Conservation (phyloP, 1,284 basidiomycete species). For the Cryptococcus jaspeensis region DNA sequence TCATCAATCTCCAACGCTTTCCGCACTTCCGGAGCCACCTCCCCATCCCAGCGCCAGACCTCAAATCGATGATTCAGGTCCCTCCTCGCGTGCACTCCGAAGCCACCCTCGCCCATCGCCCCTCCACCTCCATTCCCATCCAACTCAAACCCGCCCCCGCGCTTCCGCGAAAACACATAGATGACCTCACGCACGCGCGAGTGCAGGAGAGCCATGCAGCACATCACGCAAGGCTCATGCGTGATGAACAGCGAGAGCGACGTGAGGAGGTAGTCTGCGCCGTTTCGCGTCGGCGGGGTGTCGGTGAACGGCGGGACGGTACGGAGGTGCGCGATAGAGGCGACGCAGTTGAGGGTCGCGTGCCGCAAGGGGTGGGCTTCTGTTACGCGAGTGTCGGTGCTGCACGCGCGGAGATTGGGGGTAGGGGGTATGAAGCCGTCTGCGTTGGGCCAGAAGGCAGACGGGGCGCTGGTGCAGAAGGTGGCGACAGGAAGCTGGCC, state of each 20-base stretch:
- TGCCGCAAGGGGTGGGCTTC: conserved; percentile 75
- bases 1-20: conserved; percentile 16
- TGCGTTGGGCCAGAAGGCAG: conserved; percentile 48
- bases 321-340: conserved; percentile 56
- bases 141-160: conserved; percentile 51
- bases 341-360: conserved; percentile 73
- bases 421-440: conserved; percentile 57
- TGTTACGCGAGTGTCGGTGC: conserved; percentile 67
- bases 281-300: conserved; percentile 55
- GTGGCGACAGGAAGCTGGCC: conserved; percentile 78
- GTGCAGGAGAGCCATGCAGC: conserved; percentile 88
- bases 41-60: conserved; percentile 54
- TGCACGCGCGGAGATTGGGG: conserved; percentile 48
- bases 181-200: conserved; percentile 81
- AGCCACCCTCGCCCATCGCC: conserved; percentile 39
- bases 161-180: conserved; percentile 60
- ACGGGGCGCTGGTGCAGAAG: conserved; percentile 66
- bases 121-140: conserved; percentile 72
- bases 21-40: conserved; percentile 26
- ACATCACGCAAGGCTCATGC: conserved; percentile 95
- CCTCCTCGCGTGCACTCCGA: conserved; percentile 69
- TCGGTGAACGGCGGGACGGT: conserved; percentile 51
- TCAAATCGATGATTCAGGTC: conserved; percentile 80
- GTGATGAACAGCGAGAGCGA: conserved; percentile 77
- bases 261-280: conserved; percentile 80